Percentiles rank a stretch among this genome's conserved stretches.
Conservation (phyloP, 2,329 filamentous ascomycete species). For the Phyllosticta citrichinensis region DNA sequence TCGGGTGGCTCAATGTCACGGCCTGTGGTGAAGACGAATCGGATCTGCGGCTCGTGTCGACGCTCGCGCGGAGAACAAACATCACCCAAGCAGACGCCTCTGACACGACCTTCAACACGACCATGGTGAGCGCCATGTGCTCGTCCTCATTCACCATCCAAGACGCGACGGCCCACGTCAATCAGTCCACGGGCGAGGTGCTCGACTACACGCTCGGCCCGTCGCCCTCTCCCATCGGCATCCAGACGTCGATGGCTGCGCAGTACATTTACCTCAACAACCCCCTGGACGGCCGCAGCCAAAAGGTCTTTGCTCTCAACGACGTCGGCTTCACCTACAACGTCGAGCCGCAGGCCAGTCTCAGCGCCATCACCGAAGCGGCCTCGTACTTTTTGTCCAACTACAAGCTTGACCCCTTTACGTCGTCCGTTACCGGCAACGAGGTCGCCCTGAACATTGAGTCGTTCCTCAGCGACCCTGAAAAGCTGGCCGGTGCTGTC, state of each 20-base stretch:
- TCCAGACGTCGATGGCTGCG: background rate
- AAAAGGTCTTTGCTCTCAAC: background rate
- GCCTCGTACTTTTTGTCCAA: background rate
- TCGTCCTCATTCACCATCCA: background rate
- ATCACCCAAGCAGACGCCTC: background rate
- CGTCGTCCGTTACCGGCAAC: background rate
- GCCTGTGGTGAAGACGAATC: background rate
- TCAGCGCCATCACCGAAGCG: background rate
- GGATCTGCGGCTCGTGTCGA: background rate
- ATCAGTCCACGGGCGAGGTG: background rate
- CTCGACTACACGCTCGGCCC: background rate
- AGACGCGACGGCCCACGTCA: background rate
- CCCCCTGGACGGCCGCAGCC: conserved; percentile 1
- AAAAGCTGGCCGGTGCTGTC: background rate
- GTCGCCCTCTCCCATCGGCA: background rate
- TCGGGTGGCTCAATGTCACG: background rate
- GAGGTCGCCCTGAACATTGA: background rate
- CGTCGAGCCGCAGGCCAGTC: background rate
- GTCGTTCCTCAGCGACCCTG: background rate
- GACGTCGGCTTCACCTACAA: background rate
- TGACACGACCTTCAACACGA: background rate
- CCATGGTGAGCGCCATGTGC: background rate
- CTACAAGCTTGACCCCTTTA: conserved; percentile 3
- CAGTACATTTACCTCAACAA: conserved; percentile 7
- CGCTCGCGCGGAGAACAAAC: background rate